phyloP scores from a whole-genome alignment of 2,329 filamentous ascomycete species.

The Pleoardoris graminearum region DNA sequence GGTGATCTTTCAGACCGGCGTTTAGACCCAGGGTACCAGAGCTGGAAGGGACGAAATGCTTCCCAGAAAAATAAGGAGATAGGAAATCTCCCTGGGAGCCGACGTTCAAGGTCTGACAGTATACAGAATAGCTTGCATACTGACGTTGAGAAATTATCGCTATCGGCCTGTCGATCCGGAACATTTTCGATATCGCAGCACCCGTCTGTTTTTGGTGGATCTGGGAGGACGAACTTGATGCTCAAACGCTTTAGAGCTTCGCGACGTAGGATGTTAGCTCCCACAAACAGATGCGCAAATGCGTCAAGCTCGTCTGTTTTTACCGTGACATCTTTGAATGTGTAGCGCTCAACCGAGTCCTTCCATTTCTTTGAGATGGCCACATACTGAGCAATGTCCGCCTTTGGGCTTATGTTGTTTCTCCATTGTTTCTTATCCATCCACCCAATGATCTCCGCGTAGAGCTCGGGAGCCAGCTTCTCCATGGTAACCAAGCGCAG shows the following conservation, averaged over 20 bases:
- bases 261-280: conserved; percentile 7
- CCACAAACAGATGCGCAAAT: conserved; percentile 9
- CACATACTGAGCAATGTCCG: conserved; percentile 3
- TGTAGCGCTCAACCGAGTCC: conserved; percentile 8
- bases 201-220: neutral
- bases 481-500: neutral
- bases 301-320: conserved; percentile 7
- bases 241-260: neutral
- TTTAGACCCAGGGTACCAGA: neutral
- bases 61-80: neutral
- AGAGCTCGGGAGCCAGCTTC: conserved; percentile 6
- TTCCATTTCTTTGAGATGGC: conserved; percentile 11
- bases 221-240: conserved; percentile 5
- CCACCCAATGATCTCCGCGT: conserved; percentile 7
- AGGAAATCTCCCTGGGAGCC: neutral
- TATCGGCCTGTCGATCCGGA: conserved; percentile 11
- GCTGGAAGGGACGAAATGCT: neutral
- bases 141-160: conserved; percentile 1
- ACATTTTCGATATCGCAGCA: conserved; percentile 1
- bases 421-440: neutral
- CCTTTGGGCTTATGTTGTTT: neutral
- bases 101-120: neutral
- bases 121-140: conserved; percentile 6
- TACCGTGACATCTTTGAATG: conserved; percentile 5
- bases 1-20: neutral